Base-by-base conservation (phyloP, 2,329 filamentous ascomycete genomes). In the Periglandula ipomoeae region DNA sequence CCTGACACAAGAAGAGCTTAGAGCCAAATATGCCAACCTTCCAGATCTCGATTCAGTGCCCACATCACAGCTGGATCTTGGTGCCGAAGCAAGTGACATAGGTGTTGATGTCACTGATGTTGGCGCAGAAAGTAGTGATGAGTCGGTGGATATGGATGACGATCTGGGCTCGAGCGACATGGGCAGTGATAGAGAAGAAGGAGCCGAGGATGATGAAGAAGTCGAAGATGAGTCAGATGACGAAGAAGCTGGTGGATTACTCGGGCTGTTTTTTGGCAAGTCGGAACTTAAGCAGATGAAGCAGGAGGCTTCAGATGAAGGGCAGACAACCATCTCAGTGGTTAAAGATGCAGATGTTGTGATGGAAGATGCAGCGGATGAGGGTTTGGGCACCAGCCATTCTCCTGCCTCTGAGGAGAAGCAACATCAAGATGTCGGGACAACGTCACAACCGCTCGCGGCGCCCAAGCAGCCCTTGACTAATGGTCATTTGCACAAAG, bases 101-200 rank as follows among this genome's bases (percentile, higher is more conserved):
- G 53, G 45, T 45, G 17, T 48, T 10, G 61, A 66, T 22, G 63
- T 63, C 5, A 56, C 64, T 38, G 70, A 44, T 23, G n/a, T 13
- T 15, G 47, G 5, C 7, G 43, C 71, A 39, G 78, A 81, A 8
- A 80, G 74, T 4, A 78, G 74, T 39, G 81, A 85, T 54, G 81
- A 84, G 59, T 84, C 81, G 2, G 69, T 84, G 20, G 79, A 83
- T 56, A 85, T 85, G 81, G 81, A 84, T 54, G 80, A 84, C 51
- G 80, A 84, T 49, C 65, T 82, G 55, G 79, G 77, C 3, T 80
- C 79, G 3, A 78, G 74, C 24, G 78, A 83, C 40, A 69, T 71
- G 59, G 65, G 54, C 7, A 59, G 55, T 45, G 70, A 69, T 15
- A 70, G 73, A 15, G 50, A 55, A 7, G 48, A 44, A 17, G 72